Percentiles rank a stretch among this genome's conserved stretches.
Conservation (phyloP, 202 grass and related monocot species). For the Panicum virgatum region DNA sequence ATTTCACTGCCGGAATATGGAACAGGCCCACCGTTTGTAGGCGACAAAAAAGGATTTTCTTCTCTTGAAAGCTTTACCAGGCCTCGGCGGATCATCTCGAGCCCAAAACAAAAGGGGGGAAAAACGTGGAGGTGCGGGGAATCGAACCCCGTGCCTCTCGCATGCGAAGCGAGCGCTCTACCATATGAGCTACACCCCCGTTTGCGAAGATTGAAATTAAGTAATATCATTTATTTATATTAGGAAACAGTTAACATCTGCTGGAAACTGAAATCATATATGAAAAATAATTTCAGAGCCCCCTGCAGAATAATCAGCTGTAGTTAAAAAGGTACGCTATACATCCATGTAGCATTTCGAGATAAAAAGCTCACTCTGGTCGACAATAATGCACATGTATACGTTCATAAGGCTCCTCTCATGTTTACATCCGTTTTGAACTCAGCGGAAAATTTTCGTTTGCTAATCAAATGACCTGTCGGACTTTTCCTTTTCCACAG, state of each 20-base stretch:
- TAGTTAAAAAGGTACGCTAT: too few species aligned
- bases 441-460: not conserved
- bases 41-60: not conserved
- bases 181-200: conserved; percentile 94
- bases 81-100: not conserved
- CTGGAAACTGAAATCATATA: too few species aligned
- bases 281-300: too few species aligned
- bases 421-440: not conserved
- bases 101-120: too few species aligned
- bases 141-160: conserved; percentile 99
- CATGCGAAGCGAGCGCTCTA: conserved; percentile 97
- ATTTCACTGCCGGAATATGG: not conserved
- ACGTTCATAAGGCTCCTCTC: not conserved
- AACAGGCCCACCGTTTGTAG: not conserved
- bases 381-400: too few species aligned
- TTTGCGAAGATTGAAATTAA: too few species aligned
- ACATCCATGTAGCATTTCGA: too few species aligned
- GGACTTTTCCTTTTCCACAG: not conserved
- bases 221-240: too few species aligned
- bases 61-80: not conserved
- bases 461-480: not conserved
- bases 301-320: too few species aligned
- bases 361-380: too few species aligned
- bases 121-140: conserved; percentile 79
- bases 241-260: too few species aligned